Percentiles rank a stretch among this genome's conserved stretches.
Conservation (phyloP, 768 basidiomycete species). For the Macrolepiota albuminosa region DNA sequence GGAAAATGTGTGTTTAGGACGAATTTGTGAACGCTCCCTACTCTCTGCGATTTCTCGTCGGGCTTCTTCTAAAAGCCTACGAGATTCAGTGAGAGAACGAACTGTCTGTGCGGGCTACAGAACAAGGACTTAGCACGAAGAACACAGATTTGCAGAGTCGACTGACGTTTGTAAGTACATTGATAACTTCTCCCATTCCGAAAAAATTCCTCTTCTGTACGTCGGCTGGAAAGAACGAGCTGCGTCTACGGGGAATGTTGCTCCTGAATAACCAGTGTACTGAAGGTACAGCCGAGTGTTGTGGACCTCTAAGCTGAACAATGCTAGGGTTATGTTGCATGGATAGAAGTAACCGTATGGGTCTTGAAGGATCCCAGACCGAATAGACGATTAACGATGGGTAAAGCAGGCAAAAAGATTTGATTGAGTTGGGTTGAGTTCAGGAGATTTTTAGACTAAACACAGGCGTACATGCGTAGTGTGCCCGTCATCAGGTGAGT, state of each 20-base stretch:
- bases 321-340: conserved; percentile 19
- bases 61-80: conserved; percentile 70
- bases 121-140: not conserved
- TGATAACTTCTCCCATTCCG: conserved; percentile 74
- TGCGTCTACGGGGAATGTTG: conserved; percentile 64
- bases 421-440: conserved; percentile 9
- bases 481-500: conserved; percentile 4
- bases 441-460: conserved; percentile 13
- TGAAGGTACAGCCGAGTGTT: conserved; percentile 26
- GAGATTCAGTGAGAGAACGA: conserved; percentile 75
- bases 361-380: conserved; percentile 4
- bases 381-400: conserved; percentile 2
- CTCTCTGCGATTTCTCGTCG: conserved; percentile 69
- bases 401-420: conserved; percentile 1
- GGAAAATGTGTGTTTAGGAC: conserved; percentile 74
- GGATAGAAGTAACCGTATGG: not conserved
- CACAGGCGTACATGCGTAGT: conserved; percentile 19
- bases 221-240: conserved; percentile 54
- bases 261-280: conserved; percentile 75
- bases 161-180: conserved; percentile 70
- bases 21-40: conserved; percentile 59
- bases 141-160: not conserved
- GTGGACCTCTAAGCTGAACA: conserved; percentile 23
- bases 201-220: conserved; percentile 70
- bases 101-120: conserved; percentile 72